Evolutionary conservation across 2,329 filamentous ascomycete genomes (phyloP).

Genomic region (Ascomycota sp.): DNA sequence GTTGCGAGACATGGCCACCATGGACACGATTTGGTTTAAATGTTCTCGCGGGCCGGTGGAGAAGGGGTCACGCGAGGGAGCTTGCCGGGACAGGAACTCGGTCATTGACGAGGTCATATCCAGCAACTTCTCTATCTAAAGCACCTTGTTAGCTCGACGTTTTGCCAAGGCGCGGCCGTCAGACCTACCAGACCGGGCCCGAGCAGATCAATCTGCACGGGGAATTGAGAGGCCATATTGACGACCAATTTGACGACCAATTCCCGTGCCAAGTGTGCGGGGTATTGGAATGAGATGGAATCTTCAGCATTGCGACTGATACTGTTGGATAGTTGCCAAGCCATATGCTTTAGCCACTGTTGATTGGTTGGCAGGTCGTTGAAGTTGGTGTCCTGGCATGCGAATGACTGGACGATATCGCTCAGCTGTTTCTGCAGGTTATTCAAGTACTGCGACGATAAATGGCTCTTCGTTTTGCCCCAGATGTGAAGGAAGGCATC

Average conservation of each 20-base stretch:
- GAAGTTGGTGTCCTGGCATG: conserved; percentile 31
- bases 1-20: conserved; percentile 50
- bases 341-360: conserved; percentile 42
- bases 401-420: conserved; percentile 29
- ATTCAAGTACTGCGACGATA: conserved; percentile 33
- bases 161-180: neutral
- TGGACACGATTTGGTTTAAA: conserved; percentile 45
- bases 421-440: conserved; percentile 41
- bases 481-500: conserved; percentile 42
- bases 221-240: conserved; percentile 53
- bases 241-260: conserved; percentile 38
- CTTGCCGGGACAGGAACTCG: conserved; percentile 49
- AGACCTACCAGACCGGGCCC: conserved; percentile 48
- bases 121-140: conserved; percentile 57
- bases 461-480: conserved; percentile 42
- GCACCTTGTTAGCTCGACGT: too few species aligned
- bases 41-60: conserved; percentile 50
- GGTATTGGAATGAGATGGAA: conserved; percentile 40
- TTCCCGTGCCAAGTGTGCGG: conserved; percentile 41
- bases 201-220: conserved; percentile 52
- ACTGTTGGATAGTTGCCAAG: conserved; percentile 41
- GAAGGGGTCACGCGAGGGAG: conserved; percentile 40
- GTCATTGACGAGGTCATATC: conserved; percentile 55
- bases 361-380: conserved; percentile 37
- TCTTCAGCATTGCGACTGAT: conserved; percentile 24